A percentile compares a stretch with the other conserved stretches of the same genome.
Conservation (phyloP, 192 early-diverging fungal genomes). For the Coemansia sp. region DNA sequence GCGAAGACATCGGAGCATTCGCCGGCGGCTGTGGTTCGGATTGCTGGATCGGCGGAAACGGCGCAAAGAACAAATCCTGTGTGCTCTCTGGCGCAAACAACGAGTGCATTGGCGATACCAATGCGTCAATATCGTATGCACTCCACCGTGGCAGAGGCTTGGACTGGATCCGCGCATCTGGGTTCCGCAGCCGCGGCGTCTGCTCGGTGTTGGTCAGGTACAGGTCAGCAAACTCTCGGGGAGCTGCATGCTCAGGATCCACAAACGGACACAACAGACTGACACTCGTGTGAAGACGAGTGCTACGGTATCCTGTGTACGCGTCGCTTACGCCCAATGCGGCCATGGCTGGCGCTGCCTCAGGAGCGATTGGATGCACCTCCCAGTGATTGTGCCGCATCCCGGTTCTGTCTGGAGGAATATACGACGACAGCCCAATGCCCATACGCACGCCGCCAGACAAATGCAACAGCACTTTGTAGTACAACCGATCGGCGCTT, state of each 20-base stretch:
- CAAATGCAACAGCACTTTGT: constrained; percentile 49
- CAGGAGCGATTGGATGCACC: constrained; percentile 51
- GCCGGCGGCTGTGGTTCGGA: constrained; percentile 3
- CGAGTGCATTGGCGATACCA: constrained; percentile 48
- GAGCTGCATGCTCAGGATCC: constrained; percentile 5
- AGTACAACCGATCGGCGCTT: constrained; percentile 33
- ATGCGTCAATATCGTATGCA: constrained; percentile 33
- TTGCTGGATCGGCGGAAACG: constrained; percentile 15
- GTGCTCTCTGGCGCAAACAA: constrained; percentile 16
- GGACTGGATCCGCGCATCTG: constrained; percentile 9
- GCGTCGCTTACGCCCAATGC: constrained; percentile 31
- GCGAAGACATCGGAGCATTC: not conserved
- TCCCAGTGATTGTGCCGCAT: constrained; percentile 51
- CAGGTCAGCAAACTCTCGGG: constrained; percentile 16
- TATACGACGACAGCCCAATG: constrained; percentile 48
- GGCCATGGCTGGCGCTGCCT: constrained; percentile 17
- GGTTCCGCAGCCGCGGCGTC: constrained; percentile 20
- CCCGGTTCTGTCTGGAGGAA: constrained; percentile 35
- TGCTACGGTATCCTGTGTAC: constrained; percentile 46
- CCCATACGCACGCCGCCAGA: constrained; percentile 51
- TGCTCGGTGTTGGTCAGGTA: constrained; percentile 13
- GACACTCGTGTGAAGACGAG: constrained; percentile 42
- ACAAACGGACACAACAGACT: constrained; percentile 49
- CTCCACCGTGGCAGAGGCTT: constrained; percentile 33
- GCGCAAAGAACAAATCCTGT: constrained; percentile 42